A percentile compares a stretch with the other conserved stretches of the same genome.
Conservation (phyloP, 2,329 filamentous ascomycete genomes). For the Curvularia spicifera region DNA sequence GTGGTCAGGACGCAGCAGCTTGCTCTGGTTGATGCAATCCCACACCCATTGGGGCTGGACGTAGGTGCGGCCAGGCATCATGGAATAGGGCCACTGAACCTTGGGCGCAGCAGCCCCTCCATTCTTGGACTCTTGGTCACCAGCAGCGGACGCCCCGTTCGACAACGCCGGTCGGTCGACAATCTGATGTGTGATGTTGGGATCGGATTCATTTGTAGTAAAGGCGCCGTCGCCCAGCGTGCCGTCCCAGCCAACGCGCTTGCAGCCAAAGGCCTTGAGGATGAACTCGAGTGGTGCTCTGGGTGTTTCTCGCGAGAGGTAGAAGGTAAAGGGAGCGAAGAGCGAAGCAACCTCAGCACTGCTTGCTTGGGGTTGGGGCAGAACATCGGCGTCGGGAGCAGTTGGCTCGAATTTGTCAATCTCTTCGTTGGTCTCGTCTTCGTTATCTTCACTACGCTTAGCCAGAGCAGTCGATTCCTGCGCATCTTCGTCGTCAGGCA, state of each 20-base stretch:
- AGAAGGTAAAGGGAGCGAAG: slow-evolving; percentile 89
- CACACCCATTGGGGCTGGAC: slow-evolving; percentile 98
- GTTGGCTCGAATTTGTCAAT: slow-evolving; percentile 93
- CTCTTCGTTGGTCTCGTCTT: slow-evolving; percentile 50
- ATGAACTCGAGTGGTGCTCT: slow-evolving; percentile 91
- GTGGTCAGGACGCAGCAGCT: slow-evolving; percentile 82
- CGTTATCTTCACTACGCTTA: slow-evolving; percentile 29
- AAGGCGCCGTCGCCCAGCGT: slow-evolving; percentile 91
- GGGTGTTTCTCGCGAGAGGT: slow-evolving; percentile 90
- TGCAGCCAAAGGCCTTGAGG: slow-evolving; percentile 92
- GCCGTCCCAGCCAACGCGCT: slow-evolving; percentile 91
- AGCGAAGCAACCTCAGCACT: slow-evolving; percentile 73
- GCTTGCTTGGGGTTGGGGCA: slow-evolving; percentile 76
- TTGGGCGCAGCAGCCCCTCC: slow-evolving; percentile 54
- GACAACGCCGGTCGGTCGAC: slow-evolving; percentile 83
- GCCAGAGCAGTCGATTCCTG: slow-evolving; percentile 40
- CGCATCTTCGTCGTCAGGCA: slow-evolving; percentile 48
- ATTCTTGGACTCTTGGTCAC: slow-evolving; percentile 60
- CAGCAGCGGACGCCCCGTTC: slow-evolving; percentile 49
- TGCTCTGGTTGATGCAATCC: slow-evolving; percentile 93
- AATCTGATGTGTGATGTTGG: slow-evolving; percentile 92
- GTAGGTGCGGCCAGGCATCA: slow-evolving; percentile 90
- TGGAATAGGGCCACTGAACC: slow-evolving; percentile 64
- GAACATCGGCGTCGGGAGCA: slow-evolving; percentile 81
- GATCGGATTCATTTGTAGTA: slow-evolving; percentile 85